Base-by-base conservation (phyloP, 169 alveolate species). In the Plasmodium malariae region DNA sequence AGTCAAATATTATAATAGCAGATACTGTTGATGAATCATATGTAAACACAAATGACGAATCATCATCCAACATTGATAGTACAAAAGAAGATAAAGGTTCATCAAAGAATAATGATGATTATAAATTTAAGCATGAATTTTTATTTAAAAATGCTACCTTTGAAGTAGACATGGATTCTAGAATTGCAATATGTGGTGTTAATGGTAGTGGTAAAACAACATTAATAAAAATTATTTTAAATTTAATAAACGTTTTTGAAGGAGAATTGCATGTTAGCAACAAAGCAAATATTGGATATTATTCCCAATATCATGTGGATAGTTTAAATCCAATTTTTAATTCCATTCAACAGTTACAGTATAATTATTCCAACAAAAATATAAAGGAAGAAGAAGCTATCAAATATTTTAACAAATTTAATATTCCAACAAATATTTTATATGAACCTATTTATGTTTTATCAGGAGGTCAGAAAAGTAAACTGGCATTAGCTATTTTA, bases 131-230 rank as follows among this genome's bases (percentile, higher is more conserved):
- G 69, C 89, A 89, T 67, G 94, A 93, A 32, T 93, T 67, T 62
- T 57, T 93, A 73, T 92, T 93, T 51, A 92, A 93, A 21, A 92
- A 72, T 57, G 86, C 92, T 24, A 85, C 73, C n/a, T 92, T 68
- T 63, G 91, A 65, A 32, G 91, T 91, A 92, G 94, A 89, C 74
- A 86, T 90, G 78, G 93, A 96, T 30, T 95, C 98, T n/a, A 94
- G 99, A 88, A 96, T 98, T 36, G 99, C 99, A 37, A 94, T 98
- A 62, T 98, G 98, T 37, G 99, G 99, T 24, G 98, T 98, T n/a
- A 98, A 98, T 88, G 99, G 99, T 40, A 97, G 98, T 88, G 99
- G 99, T 24, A 98, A 98, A 93, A 96, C 99, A 68, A 98, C 99
- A 12, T 93, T 98, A 54, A 93, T 98, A 43, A 97, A 96, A 89